These are phyloP conservation scores for Sicyos baderoa DNA, from an alignment of 306 rosid genomes.

Conservation along the genomic window DNA sequence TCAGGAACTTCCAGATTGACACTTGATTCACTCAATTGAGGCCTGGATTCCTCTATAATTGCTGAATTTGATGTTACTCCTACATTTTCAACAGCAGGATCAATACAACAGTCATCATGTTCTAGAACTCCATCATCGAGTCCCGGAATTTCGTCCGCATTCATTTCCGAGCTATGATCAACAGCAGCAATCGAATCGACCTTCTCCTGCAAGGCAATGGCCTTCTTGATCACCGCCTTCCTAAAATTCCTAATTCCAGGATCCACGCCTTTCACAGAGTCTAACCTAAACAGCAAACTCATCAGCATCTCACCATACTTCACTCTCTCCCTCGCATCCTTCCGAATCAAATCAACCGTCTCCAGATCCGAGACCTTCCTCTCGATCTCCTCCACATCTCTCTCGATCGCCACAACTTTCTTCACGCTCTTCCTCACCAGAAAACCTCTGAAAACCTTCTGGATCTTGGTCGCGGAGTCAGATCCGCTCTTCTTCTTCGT, in stretches of 20 bases:
- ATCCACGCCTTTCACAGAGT: slow-evolving; percentile 45
- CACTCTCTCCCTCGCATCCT: slow-evolving; percentile 44
- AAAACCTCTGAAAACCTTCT: slow-evolving; percentile 50
- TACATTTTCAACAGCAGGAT: neutral
- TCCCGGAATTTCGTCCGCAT: slow-evolving; percentile 3
- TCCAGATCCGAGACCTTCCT: slow-evolving; percentile 21
- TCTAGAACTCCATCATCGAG: neutral
- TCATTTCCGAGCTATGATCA: neutral
- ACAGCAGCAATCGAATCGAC: slow-evolving; percentile 34
- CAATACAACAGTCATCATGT: neutral
- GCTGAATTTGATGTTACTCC: neutral
- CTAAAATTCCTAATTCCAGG: slow-evolving; percentile 49
- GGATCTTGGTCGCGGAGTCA: slow-evolving; percentile 42
- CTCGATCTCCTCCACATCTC: slow-evolving; percentile 41
- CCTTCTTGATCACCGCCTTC: slow-evolving; percentile 44
- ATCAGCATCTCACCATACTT: slow-evolving; percentile 47
- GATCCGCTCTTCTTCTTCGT: slow-evolving; percentile 19
- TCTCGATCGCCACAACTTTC: slow-evolving; percentile 35
- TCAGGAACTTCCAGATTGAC: neutral
- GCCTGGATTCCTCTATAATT: neutral
- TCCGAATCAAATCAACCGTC: slow-evolving; percentile 26
- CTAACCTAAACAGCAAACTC: slow-evolving; percentile 57
- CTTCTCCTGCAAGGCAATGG: slow-evolving; percentile 54
- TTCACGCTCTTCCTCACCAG: slow-evolving; percentile 50
- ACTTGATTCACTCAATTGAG: neutral